A percentile compares a stretch with the other conserved stretches of the same genome.
Conservation (phyloP, 1,139 yeast species). For the Hansenula anomala region DNA sequence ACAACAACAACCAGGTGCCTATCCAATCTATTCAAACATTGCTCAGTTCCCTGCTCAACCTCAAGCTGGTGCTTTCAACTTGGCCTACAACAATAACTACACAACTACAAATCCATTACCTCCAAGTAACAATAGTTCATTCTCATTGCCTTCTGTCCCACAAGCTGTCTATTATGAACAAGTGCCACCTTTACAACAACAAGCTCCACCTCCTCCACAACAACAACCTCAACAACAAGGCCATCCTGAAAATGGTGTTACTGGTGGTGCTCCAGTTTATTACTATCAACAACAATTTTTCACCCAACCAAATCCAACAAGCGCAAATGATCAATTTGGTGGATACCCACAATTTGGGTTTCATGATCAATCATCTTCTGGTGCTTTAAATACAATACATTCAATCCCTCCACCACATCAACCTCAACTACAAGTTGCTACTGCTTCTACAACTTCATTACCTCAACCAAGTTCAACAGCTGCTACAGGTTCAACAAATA, state of each 20-base stretch:
- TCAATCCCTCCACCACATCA: background rate
- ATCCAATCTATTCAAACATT: background rate
- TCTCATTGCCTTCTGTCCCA: constrained; percentile 6
- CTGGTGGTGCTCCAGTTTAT: background rate
- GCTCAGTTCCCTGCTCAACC: background rate
- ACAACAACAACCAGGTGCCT: background rate
- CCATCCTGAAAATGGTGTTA: background rate
- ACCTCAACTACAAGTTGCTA: constrained; percentile 1
- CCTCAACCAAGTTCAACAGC: constrained; percentile 4
- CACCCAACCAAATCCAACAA: constrained; percentile 1
- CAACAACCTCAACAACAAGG: background rate
- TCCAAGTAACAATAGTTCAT: constrained; percentile 1
- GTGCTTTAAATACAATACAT: background rate
- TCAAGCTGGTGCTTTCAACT: background rate
- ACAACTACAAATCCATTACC: constrained; percentile 4
- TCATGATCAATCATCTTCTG: background rate
- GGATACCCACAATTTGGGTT: background rate
- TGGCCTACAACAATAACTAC: constrained; percentile 4
- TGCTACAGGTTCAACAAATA: background rate
- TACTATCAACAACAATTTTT: constrained; percentile 6
- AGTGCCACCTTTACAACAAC: background rate
- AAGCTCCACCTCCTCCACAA: background rate
- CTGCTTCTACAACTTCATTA: background rate
- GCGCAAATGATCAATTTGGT: background rate
- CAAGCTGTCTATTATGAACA: constrained; percentile 3